A percentile compares a stretch with the other conserved stretches of the same genome.
Evolutionary conservation across 306 rosid genomes (phyloP).

Genomic region (Rubus parviflorus): DNA sequence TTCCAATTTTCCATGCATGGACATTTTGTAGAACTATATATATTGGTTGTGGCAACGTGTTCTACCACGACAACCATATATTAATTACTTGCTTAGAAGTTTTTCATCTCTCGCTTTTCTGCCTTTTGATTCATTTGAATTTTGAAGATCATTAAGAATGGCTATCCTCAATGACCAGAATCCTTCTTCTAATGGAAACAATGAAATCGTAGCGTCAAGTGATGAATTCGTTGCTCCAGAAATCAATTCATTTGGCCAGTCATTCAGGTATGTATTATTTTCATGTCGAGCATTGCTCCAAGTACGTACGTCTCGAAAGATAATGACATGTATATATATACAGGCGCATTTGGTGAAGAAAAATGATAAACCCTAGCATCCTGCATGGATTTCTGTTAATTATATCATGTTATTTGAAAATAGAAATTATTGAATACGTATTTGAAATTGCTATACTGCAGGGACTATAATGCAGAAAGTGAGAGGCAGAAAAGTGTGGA

Average conservation of each 20-base stretch:
- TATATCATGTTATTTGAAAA: not conserved
- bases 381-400: not conserved
- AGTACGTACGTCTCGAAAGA: no score
- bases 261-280: constrained; percentile 16
- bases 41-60: not conserved
- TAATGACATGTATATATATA: no score
- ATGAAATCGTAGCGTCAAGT: not conserved
- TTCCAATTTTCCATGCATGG: not conserved
- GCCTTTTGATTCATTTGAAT: not conserved
- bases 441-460: not conserved
- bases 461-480: constrained; percentile 14
- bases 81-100: not conserved
- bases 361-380: not conserved
- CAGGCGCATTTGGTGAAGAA: no score
- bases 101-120: not conserved
- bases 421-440: not conserved
- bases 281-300: no score
- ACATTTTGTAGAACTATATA: not conserved
- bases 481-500: constrained; percentile 7
- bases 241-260: not conserved
- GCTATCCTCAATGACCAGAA: not conserved
- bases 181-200: not conserved
- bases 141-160: not conserved
- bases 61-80: not conserved
- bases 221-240: not conserved